Percentiles rank a stretch among this genome's conserved stretches.
Evolutionary conservation across 768 basidiomycete species (phyloP).

Genomic region (Lentinula raphanica): DNA sequence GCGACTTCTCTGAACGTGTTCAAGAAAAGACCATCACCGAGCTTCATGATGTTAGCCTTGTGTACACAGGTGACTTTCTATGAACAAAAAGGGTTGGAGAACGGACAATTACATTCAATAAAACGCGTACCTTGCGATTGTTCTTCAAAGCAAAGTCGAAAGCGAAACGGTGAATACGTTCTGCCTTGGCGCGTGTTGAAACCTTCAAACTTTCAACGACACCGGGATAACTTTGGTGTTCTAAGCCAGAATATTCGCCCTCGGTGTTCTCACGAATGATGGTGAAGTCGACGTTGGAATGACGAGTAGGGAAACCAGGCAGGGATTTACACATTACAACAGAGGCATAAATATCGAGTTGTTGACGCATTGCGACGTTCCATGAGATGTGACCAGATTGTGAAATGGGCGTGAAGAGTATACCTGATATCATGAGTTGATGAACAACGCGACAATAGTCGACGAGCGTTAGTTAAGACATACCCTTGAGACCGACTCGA

Average conservation of each 20-base stretch:
- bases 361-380: conserved; percentile 99
- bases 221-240: conserved; percentile 97
- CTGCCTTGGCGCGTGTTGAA: conserved; percentile 90
- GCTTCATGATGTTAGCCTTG: conserved; percentile 99
- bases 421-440: conserved; percentile 50
- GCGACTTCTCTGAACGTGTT: conserved; percentile 96
- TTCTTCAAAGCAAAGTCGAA: conserved; percentile 99
- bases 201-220: conserved; percentile 99
- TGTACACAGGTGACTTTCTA: conserved; percentile 99
- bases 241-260: conserved; percentile 98
- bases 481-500: conserved; percentile 96
- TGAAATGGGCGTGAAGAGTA: conserved; percentile 97
- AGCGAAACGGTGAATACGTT: conserved; percentile 94
- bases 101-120: neutral
- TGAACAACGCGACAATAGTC: conserved; percentile 4
- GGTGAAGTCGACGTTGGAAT: conserved; percentile 95
- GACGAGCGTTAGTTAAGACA: conserved; percentile 17
- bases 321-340: conserved; percentile 98
- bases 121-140: conserved; percentile 74
- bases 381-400: conserved; percentile 96
- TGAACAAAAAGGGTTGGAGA: neutral
- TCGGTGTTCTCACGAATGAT: conserved; percentile 99
- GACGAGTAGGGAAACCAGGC: conserved; percentile 92
- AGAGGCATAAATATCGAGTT: conserved; percentile 98
- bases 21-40: conserved; percentile 97